Conservation (phyloP, 2,329 filamentous ascomycete species). For the Delphinella strobiligena region DNA sequence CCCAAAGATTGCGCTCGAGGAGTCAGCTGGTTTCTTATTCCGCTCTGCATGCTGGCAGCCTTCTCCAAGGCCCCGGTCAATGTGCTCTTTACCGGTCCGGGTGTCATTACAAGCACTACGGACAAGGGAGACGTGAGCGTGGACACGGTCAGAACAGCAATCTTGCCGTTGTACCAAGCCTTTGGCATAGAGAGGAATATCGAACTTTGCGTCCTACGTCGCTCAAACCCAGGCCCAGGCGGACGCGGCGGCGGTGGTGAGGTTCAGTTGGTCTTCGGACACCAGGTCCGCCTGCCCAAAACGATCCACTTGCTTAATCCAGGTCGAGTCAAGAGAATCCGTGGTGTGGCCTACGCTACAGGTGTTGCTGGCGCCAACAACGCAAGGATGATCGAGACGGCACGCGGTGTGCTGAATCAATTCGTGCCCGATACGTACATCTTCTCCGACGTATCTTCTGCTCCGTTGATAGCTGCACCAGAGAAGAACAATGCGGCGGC, state of each 20-base stretch:
- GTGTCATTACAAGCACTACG: slow-evolving; percentile 83
- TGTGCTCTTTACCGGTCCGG: slow-evolving; percentile 76
- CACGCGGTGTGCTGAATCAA: slow-evolving; percentile 74
- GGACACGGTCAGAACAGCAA: slow-evolving; percentile 85
- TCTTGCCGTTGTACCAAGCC: slow-evolving; percentile 77
- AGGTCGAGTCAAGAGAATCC: slow-evolving; percentile 74
- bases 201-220: slow-evolving; percentile 67
- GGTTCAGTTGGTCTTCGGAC: slow-evolving; percentile 87
- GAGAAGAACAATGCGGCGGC: slow-evolving; percentile 51
- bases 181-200: slow-evolving; percentile 84
- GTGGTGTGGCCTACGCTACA: slow-evolving; percentile 86
- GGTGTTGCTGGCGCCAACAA: slow-evolving; percentile 91
- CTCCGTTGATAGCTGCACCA: slow-evolving; percentile 51
- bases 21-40: slow-evolving; percentile 82
- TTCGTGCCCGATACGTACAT: slow-evolving; percentile 85
- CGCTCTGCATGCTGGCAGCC: slow-evolving; percentile 78
- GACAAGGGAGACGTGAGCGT: slow-evolving; percentile 76
- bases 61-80: slow-evolving; percentile 90
- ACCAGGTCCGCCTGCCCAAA: slow-evolving; percentile 86
- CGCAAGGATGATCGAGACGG: slow-evolving; percentile 84
- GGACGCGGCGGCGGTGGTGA: slow-evolving; percentile 77
- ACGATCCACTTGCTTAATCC: slow-evolving; percentile 80
- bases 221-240: slow-evolving; percentile 64
- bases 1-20: slow-evolving; percentile 67
- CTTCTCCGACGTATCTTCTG: slow-evolving; percentile 54